Evolutionary conservation across 176 grass and related monocot species (phyloP), one percentile per base, ranked within the genome.

Genomic region (Musa beccarii): DNA sequence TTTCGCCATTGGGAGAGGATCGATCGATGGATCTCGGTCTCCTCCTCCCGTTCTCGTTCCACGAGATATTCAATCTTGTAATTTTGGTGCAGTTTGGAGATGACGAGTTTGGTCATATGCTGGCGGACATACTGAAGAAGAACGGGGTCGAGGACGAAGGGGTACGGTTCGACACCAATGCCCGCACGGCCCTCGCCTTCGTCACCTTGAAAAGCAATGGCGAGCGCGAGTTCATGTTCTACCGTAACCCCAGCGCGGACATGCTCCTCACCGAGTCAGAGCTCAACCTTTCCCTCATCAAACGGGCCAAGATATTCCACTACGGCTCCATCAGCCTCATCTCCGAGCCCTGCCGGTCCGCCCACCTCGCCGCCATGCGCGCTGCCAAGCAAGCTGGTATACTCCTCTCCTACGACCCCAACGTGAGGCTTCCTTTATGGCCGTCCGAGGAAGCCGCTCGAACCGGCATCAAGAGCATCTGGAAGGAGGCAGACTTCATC

Each of bases 141-240:
- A 92, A 97, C 74, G 84, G 84, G 0, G 93, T 97, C 15, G 81
- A 87, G 73, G 64, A 82, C 0, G 87, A 88, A 52, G 93, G 93
- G 0, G 87, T 89, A 54, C 66, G 88, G 9, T 97, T 78, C 77
- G 90, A 97, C 90, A 24, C 79, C 76, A 88, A 97, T 63, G 90
- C 90, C 0, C 93, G 93, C 52, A 97, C 93, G 0, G 93, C 93
- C 0, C 86, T 97, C 0, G 93, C 93, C 25, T 97, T 97, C 73
- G 93, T 97, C 0, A 97, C 93, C 0, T 78, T 97, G 19, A 92
- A 90, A 68, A 52, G 51, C 1, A 84, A 87, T 24, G 93, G 93
- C 15, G 92, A 96, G 80, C 82, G 92, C 8, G 92, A 96, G 89
- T 96, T 96, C 80, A 96, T 96, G 92, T 96, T 96, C 89, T 96